Evolutionary conservation across 306 rosid genomes (phyloP).

Genomic region (Vigna nakashimae): DNA sequence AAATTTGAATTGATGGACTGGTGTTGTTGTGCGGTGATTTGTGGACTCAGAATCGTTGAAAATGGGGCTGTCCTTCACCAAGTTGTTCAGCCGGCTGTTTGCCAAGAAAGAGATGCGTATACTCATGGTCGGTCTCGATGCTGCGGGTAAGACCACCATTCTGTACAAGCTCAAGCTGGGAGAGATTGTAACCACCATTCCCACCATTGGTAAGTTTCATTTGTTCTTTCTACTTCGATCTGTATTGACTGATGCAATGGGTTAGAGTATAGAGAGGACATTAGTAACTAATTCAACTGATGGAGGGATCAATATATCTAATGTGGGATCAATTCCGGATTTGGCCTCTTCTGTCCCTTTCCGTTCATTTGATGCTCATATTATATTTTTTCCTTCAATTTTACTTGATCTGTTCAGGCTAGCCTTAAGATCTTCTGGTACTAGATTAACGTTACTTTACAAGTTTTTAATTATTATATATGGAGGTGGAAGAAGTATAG

Average conservation of each 20-base stretch:
- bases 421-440: background rate
- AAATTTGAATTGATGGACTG: conserved; percentile 2
- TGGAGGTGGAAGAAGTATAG: background rate
- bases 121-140: conserved; percentile 98
- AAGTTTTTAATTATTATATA: background rate
- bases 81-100: conserved; percentile 89
- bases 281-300: conserved; percentile 17
- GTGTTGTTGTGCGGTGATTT: conserved; percentile 8
- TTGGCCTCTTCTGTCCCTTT: background rate
- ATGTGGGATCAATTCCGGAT: background rate
- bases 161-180: conserved; percentile 96
- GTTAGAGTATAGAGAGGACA: background rate
- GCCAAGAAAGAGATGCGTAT: conserved; percentile 98
- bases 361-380: background rate
- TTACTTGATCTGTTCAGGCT: background rate
- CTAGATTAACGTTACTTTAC: background rate
- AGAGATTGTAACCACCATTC: conserved; percentile 96
- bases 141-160: conserved; percentile 98
- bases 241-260: background rate
- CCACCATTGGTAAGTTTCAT: conserved; percentile 76
- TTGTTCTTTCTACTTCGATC: background rate
- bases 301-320: background rate
- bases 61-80: conserved; percentile 97
- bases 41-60: conserved; percentile 53
- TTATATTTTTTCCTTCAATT: background rate